Evolutionary conservation across 2,329 filamentous ascomycete genomes (phyloP), one percentile per base, ranked within the genome.

Genomic region (Trichoderma sp.): DNA sequence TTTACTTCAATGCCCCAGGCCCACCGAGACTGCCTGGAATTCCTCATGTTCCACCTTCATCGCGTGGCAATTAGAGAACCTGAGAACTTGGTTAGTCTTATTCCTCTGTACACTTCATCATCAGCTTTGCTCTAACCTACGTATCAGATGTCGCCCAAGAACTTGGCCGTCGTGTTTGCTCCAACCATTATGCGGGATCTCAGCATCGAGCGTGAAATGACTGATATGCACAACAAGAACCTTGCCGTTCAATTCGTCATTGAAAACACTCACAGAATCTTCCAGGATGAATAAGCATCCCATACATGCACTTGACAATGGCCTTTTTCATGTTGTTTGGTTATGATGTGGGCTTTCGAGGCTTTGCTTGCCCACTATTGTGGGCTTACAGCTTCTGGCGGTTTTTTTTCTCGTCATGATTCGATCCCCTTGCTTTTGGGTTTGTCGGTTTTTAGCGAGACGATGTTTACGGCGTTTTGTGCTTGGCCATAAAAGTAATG

Each of bases 171-270:
- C 55, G 96, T 99, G 47, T 99, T 99, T 80, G 96, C 96, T 9
- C 96, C 96, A 8, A 99, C 96, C 1, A 97, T 99, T 76, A 97
- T 99, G 93, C 90, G 95, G 76, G 94, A 97, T 71, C 87, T 91
- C 79, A 95, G 92, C 77, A 88, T 98, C 73, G 94, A 97, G 80
- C 91, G 94, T 73, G 96, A 99, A 81, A 97, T 99, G 90, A 95
- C 91, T 34, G 96, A 99, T 80, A 97, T 97, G 86, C 93, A 96
- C 79, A 88, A 91, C 76, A 98, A 98, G 87, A 97, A 97, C 76
- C 87, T 92, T 74, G 94, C 94, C 6, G 91, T 98, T 75, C 95
- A 97, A 83, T 97, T 96, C 77, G 86, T 99, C 78, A 92, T 98
- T 75, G 95, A 98, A 80, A 92, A 97, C 81, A 94, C 92, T 79